These are phyloP conservation scores for Aspergillus avenaceus DNA, from an alignment of 495 filamentous ascomycete species.

Conservation along the genomic window DNA sequence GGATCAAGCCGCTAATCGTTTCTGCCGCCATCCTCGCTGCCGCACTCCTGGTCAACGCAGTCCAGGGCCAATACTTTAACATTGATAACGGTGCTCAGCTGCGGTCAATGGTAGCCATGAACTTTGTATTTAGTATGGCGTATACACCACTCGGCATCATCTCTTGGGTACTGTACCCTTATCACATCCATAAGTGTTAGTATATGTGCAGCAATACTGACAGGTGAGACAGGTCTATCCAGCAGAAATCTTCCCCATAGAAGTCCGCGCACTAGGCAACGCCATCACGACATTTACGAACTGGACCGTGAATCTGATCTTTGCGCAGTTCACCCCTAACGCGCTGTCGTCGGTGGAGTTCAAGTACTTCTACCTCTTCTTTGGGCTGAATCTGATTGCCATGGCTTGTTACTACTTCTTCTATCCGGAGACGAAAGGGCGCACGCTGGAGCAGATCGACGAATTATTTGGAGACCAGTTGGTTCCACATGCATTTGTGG, in stretches of 20 bases:
- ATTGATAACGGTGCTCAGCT: slow-evolving; percentile 8
- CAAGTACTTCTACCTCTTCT: slow-evolving; percentile 48
- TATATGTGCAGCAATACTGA: too few relatives aligned
- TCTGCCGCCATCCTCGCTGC: slow-evolving; percentile 5
- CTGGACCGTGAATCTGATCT: slow-evolving; percentile 47
- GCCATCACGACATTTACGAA: slow-evolving; percentile 47
- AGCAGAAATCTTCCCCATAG: slow-evolving; percentile 54
- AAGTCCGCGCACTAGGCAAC: slow-evolving; percentile 47
- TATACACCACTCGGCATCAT: slow-evolving; percentile 39
- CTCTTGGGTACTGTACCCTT: too few relatives aligned
- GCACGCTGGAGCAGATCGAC: slow-evolving; percentile 51
- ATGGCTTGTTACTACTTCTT: slow-evolving; percentile 34
- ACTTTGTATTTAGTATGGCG: slow-evolving; percentile 15
- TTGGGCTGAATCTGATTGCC: slow-evolving; percentile 42
- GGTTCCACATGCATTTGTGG: slow-evolving; percentile 12
- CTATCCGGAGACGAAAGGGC: slow-evolving; percentile 49
- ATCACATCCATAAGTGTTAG: too few relatives aligned
- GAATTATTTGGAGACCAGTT: slow-evolving; percentile 42
- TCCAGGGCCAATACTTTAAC: slow-evolving; percentile 10
- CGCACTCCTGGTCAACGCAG: slow-evolving; percentile 11
- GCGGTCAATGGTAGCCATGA: slow-evolving; percentile 16
- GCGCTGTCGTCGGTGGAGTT: slow-evolving; percentile 42
- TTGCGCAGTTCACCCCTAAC: slow-evolving; percentile 48
- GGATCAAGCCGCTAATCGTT: slow-evolving; percentile 13
- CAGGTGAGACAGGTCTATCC: too few relatives aligned